phyloP scores from a whole-genome alignment of 2,329 filamentous ascomycete genomes.

The Penicillium sp. region DNA sequence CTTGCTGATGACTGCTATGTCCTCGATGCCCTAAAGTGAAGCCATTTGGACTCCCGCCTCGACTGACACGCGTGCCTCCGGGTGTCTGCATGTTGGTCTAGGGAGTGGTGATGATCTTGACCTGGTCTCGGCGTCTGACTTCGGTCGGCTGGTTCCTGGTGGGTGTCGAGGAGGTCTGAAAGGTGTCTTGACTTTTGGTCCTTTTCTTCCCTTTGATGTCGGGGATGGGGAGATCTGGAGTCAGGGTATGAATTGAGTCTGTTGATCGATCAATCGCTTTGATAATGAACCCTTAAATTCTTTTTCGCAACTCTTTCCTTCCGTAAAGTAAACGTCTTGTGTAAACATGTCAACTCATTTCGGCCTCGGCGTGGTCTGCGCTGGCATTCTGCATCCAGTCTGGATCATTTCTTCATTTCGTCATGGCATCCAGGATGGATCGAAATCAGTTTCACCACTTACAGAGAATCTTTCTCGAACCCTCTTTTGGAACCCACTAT shows the following conservation, averaged over 20 bases:
- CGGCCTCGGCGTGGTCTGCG: too few relatives aligned
- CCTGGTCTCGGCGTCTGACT: constrained; percentile 70
- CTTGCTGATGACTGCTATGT: constrained; percentile 88
- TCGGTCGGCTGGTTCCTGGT: constrained; percentile 75
- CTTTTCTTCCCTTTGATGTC: constrained; percentile 51
- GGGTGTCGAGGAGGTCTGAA: constrained; percentile 91
- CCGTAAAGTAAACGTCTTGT: not conserved
- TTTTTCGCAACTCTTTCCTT: not conserved
- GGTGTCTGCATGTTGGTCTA: constrained; percentile 59
- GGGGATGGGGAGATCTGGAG: not conserved
- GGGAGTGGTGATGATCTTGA: constrained; percentile 95
- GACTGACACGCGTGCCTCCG: constrained; percentile 34
- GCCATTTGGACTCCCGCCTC: constrained; percentile 57
- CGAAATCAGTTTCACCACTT: too few relatives aligned
- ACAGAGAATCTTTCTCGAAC: too few relatives aligned
- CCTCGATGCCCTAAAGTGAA: constrained; percentile 91
- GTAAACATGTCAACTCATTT: not conserved
- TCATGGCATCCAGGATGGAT: too few relatives aligned
- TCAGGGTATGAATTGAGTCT: not conserved
- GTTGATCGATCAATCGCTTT: not conserved
- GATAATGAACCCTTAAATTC: not conserved
- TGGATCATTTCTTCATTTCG: not conserved
- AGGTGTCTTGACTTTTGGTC: constrained; percentile 52
- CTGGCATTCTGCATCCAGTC: too few relatives aligned
- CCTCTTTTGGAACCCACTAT: too few relatives aligned